These are phyloP conservation scores for Artemisia annua DNA, from an alignment of 129 eudicot genomes.

Conservation along the genomic window DNA sequence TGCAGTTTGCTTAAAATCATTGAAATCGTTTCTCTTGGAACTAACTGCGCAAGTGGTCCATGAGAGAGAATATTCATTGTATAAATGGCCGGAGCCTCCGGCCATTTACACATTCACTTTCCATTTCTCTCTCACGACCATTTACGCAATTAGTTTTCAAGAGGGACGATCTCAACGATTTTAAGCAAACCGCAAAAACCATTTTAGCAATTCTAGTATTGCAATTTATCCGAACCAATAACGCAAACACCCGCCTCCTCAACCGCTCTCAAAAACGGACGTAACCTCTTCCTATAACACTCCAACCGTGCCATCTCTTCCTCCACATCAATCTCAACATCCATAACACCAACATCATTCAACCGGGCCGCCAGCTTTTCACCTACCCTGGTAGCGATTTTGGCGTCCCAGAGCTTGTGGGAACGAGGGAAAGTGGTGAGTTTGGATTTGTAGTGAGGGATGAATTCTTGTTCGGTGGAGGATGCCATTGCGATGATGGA, in stretches of 20 bases:
- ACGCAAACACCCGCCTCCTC: conserved; percentile 52
- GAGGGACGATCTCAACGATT: not conserved
- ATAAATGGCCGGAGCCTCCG: too few relatives aligned
- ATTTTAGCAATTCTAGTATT: not conserved
- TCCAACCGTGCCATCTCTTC: conserved; percentile 55
- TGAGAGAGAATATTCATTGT: too few relatives aligned
- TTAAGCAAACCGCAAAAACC: too few relatives aligned
- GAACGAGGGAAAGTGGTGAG: conserved; percentile 65
- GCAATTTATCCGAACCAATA: conserved; percentile 50
- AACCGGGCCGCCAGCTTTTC: conserved; percentile 68
- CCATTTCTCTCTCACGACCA: too few relatives aligned
- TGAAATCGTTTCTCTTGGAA: too few relatives aligned
- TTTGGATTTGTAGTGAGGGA: conserved; percentile 58
- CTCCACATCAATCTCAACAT: conserved; percentile 42
- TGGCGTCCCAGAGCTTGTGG: conserved; percentile 60
- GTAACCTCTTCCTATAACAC: conserved; percentile 53
- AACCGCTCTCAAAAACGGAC: conserved; percentile 55
- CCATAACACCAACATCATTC: conserved; percentile 52
- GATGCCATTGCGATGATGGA: conserved; percentile 89
- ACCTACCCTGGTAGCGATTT: conserved; percentile 62
- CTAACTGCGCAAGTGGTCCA: too few relatives aligned
- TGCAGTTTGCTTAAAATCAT: too few relatives aligned
- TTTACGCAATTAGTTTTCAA: too few relatives aligned
- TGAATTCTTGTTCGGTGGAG: conserved; percentile 75
- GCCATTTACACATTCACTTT: too few relatives aligned